phyloP scores from a whole-genome alignment of 345 rosid species.

The Aurinia saxatilis region DNA sequence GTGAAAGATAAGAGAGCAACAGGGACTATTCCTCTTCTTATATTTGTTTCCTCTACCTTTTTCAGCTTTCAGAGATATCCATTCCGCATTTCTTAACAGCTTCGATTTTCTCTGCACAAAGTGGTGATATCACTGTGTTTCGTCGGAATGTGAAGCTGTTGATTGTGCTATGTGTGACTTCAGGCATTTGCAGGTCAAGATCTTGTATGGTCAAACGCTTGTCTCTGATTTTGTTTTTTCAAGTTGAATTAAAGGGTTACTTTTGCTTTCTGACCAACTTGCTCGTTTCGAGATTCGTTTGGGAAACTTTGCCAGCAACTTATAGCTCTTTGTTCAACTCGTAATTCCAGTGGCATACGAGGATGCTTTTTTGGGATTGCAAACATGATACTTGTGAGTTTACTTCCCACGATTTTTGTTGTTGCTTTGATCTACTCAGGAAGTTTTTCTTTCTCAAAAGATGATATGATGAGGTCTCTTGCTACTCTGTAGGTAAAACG shows the following conservation, averaged over 20 bases:
- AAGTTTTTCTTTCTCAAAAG: neutral
- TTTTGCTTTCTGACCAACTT: neutral
- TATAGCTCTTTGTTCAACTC: conserved; percentile 27
- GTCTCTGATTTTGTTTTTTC: conserved; percentile 26
- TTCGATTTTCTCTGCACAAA: conserved; percentile 83
- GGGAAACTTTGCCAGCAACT: conserved; percentile 21
- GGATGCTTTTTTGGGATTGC: conserved; percentile 96
- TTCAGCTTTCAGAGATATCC: conserved; percentile 79
- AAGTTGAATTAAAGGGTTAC: conserved; percentile 5
- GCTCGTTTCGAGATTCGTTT: neutral
- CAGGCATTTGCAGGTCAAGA: conserved; percentile 95
- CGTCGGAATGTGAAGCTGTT: conserved; percentile 60
- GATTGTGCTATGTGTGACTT: conserved; percentile 59
- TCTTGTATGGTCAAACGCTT: conserved; percentile 65
- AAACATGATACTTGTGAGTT: conserved; percentile 97
- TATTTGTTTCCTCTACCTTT: conserved; percentile 17
- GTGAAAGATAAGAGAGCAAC: neutral
- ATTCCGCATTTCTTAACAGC: conserved; percentile 95
- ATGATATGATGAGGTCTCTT: neutral
- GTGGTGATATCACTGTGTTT: conserved; percentile 62
- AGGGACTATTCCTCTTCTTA: neutral
- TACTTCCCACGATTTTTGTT: neutral
- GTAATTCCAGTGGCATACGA: conserved; percentile 68
- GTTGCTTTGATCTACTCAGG: neutral
- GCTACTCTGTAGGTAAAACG: conserved; percentile 61